phyloP scores from a whole-genome alignment of 2,329 filamentous ascomycete species.

The Penicillium janthinellum region DNA sequence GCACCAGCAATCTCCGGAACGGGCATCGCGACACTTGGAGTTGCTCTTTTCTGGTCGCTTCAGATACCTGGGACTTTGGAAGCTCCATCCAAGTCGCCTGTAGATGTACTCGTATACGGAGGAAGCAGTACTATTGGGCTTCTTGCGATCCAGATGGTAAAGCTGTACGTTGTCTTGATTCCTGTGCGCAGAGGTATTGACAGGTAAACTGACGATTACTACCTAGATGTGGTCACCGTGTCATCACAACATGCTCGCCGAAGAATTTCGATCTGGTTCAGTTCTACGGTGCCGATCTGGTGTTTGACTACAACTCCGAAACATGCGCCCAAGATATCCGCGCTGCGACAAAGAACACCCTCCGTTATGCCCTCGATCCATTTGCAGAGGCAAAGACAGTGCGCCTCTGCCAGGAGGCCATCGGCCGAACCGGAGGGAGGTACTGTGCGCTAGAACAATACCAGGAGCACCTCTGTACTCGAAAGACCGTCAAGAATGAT shows the following conservation, averaged over 20 bases:
- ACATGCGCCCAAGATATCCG: constrained; percentile 36
- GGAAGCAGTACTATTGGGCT: constrained; percentile 26
- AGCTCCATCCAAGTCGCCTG: constrained; percentile 6
- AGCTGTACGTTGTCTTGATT: constrained; percentile 15
- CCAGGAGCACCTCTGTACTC: constrained; percentile 19
- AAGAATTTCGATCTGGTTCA: constrained; percentile 38
- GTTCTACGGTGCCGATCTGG: constrained; percentile 37
- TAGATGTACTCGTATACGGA: constrained; percentile 25
- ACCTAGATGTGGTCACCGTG: constrained; percentile 30
- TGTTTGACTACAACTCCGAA: constrained; percentile 41
- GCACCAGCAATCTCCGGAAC: constrained; percentile 23
- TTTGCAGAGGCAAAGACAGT: constrained; percentile 25
- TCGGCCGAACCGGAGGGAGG: constrained; percentile 25
- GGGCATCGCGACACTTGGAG: constrained; percentile 26
- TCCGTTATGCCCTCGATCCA: constrained; percentile 25
- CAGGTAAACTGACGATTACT: background rate
- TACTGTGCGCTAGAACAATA: constrained; percentile 30
- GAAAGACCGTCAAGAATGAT: constrained; percentile 25
- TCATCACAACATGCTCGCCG: constrained; percentile 40
- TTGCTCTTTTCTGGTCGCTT: constrained; percentile 29
- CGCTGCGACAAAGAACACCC: constrained; percentile 36
- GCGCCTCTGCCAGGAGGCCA: constrained; percentile 22
- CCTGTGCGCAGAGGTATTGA: background rate
- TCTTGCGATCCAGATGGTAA: constrained; percentile 27
- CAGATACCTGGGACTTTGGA: constrained; percentile 20